phyloP scores from a whole-genome alignment of 306 rosid genomes.

The Dalbergia cochinchinensis region DNA sequence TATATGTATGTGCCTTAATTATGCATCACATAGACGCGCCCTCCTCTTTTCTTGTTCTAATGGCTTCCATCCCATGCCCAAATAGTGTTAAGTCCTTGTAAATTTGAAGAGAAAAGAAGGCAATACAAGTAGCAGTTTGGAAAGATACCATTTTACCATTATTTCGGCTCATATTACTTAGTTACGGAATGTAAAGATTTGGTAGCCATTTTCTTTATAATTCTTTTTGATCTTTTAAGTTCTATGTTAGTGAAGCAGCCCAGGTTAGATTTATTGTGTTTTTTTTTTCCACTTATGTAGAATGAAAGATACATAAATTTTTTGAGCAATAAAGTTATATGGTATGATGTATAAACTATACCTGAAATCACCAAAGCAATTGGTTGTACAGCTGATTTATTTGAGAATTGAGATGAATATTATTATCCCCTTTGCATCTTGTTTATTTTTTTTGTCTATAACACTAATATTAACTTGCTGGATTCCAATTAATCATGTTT shows the following conservation, averaged over 20 bases:
- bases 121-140: slow-evolving; percentile 10
- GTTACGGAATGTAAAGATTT: slow-evolving; percentile 2
- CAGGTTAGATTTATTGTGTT: background rate
- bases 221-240: background rate
- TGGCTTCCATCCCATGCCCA: background rate
- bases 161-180: background rate
- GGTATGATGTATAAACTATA: background rate
- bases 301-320: background rate
- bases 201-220: background rate
- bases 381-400: background rate
- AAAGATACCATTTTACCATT: background rate
- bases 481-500: no score
- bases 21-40: background rate
- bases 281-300: background rate
- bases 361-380: background rate
- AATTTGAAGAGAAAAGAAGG: slow-evolving; percentile 2
- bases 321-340: no score
- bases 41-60: background rate
- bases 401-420: background rate
- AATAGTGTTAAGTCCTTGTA: background rate
- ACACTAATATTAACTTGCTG: no score
- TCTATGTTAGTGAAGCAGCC: background rate
- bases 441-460: no score
- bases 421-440: no score
- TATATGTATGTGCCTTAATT: background rate